Base-by-base conservation (phyloP, 805 yeast species). In the Yamadazyma scolyti region DNA sequence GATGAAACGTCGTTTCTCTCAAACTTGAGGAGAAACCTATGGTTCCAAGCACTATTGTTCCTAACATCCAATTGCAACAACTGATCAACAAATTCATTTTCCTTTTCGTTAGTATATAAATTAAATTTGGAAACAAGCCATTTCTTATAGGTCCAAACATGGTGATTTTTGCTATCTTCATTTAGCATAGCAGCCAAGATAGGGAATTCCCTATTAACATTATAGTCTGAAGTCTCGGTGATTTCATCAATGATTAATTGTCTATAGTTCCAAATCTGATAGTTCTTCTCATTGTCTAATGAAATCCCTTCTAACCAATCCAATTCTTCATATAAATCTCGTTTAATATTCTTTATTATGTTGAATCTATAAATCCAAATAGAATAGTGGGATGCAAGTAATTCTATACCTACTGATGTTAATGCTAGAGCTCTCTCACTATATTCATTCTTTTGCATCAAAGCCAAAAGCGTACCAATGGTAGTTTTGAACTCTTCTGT, bases 221-320 rank as follows among this genome's bases (percentile, higher is more conserved):
- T 25, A 16, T 47, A 36, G 6, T 39, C 38, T 17, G 20, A 40
- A 6, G 27, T 21, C 20, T 22, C 29, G 30, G 52, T n/a, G 20
- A 63, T 52, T 33, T 43, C 28, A 24, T 67, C 67, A 33, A 82
- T 58, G 6, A 90, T 51, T 20, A 77, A 61, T 48, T 82, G 89
- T 34, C 97, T 73, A 50, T 90, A 89, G 46, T 89, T 85, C 97
- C 97, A 93, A n/a, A 90, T 82, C 56, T 93, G 98, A 58, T 93
- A 93, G 62, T 89, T 90, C 55, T 93, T 93, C 23, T 89, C 82
- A 53, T 83, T 82, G 9, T 72, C 78, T 28, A 82, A 50, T 0
- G 95, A 89, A 20, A 85, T 61, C 20, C 66, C 66, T 46, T 85
- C 93, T 40, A 87, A 70, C 96, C 96, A 87, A 22, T 75, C 75